Base-by-base conservation (phyloP, 257 asterid genomes). In the Euphrasia confusa region DNA sequence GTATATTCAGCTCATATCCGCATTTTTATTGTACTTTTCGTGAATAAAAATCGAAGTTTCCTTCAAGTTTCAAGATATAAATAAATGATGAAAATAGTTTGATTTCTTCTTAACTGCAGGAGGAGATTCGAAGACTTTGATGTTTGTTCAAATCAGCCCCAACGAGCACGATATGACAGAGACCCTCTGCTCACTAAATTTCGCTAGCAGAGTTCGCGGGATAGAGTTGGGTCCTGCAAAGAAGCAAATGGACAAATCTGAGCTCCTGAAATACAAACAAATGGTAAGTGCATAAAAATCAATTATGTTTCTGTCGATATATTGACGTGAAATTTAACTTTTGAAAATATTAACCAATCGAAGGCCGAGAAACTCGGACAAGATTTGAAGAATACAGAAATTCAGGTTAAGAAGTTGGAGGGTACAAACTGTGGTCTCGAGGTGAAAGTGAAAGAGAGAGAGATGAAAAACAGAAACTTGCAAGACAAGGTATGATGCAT, bases 71-170 rank as follows among this genome's bases (percentile, higher is more conserved):
- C 24, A 21, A 21, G 24, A 21, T 21, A 21, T 21, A 21, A 21
- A 17, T 7, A 14, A 17, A 10, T 52, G 1, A 0, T 12, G 13
- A 17, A 13, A 67, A 47, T 15, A 27, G n/a, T 54, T 7, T 10
- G 15, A 49, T 33, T 54, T 33, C 44, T 58, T 28, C 11, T 53
- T 61, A 6, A 68, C 61, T 67, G 60, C 79, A 91, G 99, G 96
- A 61, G 99, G 99, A 68, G 90, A 93, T 80, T 93, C 99, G 37
- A 93, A 93, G 78, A 83, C 96, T 1, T 55, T 89, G 81, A 93
- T 93, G 99, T 87, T 93, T 77, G 94, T 93, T 70, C 99, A 93
- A 81, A 83, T 93, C 58, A 93, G 99, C 78, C 99, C 99, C 52
- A 89, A 82, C 7, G 97, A 85, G 72, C 80, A 80, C 47, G 99